These are phyloP conservation scores for Neoarthrinium moseri DNA, from an alignment of 2,329 filamentous ascomycete genomes.

Conservation along the genomic window DNA sequence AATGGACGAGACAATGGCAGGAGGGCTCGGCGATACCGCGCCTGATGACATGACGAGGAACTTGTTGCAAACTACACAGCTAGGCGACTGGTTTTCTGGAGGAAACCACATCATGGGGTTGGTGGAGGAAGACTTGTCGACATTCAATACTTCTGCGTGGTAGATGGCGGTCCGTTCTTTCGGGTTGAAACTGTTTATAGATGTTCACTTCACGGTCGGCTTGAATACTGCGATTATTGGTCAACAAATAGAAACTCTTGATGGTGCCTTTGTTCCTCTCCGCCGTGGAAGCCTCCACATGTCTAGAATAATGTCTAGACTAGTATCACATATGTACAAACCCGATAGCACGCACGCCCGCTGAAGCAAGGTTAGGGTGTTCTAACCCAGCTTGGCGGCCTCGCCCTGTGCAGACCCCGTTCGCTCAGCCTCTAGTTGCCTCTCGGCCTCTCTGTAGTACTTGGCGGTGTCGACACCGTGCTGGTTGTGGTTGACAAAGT, in stretches of 20 bases:
- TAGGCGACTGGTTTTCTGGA: slow-evolving; percentile 33
- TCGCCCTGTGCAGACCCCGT: slow-evolving; percentile 10
- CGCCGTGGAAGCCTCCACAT: not conserved
- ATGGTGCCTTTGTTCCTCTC: not conserved
- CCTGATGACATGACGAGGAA: not conserved
- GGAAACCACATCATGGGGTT: slow-evolving; percentile 31
- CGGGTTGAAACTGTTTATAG: no score
- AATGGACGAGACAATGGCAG: slow-evolving; percentile 14
- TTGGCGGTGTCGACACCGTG: slow-evolving; percentile 98
- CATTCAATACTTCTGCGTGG: slow-evolving; percentile 24
- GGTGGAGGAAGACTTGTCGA: slow-evolving; percentile 30
- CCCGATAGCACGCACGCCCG: not conserved
- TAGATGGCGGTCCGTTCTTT: no score
- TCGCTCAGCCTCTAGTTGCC: slow-evolving; percentile 80
- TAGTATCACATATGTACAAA: slow-evolving; percentile 9
- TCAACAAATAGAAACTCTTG: slow-evolving; percentile 2
- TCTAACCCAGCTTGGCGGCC: slow-evolving; percentile 8
- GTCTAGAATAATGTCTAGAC: not conserved
- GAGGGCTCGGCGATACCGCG: not conserved
- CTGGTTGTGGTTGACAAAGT: slow-evolving; percentile 94
- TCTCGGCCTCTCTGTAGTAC: slow-evolving; percentile 94
- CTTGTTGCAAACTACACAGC: slow-evolving; percentile 24
- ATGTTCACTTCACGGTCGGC: no score
- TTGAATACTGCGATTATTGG: no score
- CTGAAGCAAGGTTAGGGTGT: no score